These are phyloP conservation scores for Ophiocordyceps polyrhachis-furcata DNA, from an alignment of 2,329 filamentous ascomycete species.

Conservation along the genomic window DNA sequence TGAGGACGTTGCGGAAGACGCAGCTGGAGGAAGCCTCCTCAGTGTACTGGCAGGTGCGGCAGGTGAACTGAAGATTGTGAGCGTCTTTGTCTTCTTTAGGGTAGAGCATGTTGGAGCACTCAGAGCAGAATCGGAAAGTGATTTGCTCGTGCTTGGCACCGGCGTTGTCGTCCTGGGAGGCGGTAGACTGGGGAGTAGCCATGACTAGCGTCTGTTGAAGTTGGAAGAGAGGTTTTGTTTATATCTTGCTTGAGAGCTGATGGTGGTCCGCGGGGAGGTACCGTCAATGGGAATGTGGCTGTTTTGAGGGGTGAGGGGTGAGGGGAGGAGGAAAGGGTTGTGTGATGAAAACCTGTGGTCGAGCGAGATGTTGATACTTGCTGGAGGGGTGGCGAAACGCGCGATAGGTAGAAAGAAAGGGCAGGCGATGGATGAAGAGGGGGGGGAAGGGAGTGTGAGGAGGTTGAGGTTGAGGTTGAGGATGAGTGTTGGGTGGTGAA, in stretches of 20 bases:
- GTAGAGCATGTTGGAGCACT: conserved; percentile 97
- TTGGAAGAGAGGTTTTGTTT: not conserved
- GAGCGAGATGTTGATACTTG: too few species aligned
- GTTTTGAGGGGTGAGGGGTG: too few species aligned
- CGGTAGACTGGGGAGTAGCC: conserved; percentile 37
- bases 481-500: not conserved
- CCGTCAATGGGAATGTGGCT: not conserved
- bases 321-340: too few species aligned
- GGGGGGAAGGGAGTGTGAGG: not conserved
- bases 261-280: not conserved
- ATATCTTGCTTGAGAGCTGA: not conserved
- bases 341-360: too few species aligned
- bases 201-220: conserved; percentile 15
- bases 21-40: conserved; percentile 75
- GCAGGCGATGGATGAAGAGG: not conserved
- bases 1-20: conserved; percentile 88
- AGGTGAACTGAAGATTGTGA: conserved; percentile 81
- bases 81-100: conserved; percentile 80
- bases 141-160: conserved; percentile 54
- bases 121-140: conserved; percentile 92
- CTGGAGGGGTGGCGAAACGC: too few species aligned
- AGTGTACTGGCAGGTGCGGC: conserved; percentile 84
- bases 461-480: not conserved
- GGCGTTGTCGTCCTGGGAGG: conserved; percentile 20
- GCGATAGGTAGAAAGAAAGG: not conserved